A percentile compares a stretch with the other conserved stretches of the same genome.
phyloP scores from a whole-genome alignment of 805 yeast species.

The Lachancea lanzarotensis region DNA sequence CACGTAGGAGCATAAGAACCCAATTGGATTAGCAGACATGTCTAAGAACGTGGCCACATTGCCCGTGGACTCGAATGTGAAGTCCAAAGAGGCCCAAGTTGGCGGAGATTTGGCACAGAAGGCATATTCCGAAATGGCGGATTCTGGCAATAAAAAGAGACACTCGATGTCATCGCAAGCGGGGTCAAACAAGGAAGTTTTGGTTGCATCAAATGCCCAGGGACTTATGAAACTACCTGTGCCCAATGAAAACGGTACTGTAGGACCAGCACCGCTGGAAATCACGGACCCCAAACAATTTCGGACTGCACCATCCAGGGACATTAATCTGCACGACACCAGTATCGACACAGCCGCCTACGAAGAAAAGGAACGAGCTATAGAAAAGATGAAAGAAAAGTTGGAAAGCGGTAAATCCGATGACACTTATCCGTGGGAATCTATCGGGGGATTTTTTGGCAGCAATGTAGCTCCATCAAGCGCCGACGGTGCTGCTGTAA shows the following conservation, averaged over 20 bases:
- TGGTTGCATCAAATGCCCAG: constrained; percentile 24
- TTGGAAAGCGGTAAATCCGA: constrained; percentile 13
- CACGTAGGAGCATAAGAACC: neutral
- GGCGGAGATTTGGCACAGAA: constrained; percentile 11
- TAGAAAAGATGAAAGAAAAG: constrained; percentile 10
- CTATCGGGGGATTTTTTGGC: constrained; percentile 28
- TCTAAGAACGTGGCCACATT: constrained; percentile 3
- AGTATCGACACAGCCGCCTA: constrained; percentile 24
- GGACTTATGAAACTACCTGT: constrained; percentile 19
- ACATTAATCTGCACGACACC: constrained; percentile 26
- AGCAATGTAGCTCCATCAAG: constrained; percentile 15
- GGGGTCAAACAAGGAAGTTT: constrained; percentile 3
- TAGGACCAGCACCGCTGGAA: constrained; percentile 30
- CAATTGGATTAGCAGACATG: neutral
- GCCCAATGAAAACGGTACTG: constrained; percentile 23
- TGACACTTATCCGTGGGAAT: constrained; percentile 34
- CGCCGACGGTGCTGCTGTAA: constrained; percentile 35
- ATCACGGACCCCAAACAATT: constrained; percentile 21
- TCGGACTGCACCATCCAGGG: constrained; percentile 20
- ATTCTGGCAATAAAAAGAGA: constrained; percentile 1
- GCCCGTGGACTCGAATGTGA: constrained; percentile 6
- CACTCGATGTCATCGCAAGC: constrained; percentile 1
- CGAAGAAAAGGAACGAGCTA: constrained; percentile 10
- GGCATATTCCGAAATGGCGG: constrained; percentile 7
- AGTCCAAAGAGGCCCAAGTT: constrained; percentile 8